Evolutionary conservation across 139 green algal genomes (phyloP), one percentile per base, ranked within the genome.

Genomic region (Chlorella vulgaris): DNA sequence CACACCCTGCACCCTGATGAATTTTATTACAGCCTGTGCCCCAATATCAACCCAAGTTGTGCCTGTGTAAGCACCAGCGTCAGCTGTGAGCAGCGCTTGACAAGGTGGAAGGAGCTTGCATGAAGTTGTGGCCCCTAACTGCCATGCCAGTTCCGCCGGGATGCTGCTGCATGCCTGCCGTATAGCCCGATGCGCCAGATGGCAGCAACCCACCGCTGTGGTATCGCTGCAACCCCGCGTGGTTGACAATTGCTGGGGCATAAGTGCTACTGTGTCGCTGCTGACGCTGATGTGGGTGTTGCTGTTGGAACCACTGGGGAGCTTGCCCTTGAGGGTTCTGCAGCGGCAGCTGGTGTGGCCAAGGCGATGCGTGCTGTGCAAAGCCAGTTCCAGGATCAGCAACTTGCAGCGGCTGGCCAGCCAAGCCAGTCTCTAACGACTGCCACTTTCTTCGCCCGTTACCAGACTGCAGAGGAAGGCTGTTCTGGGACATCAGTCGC

Each of bases 361-460:
- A 10, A 70, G 63, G 22, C 1, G 21, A 3, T 26, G 70, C n/a
- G n/a, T n/a, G n/a, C n/a, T n/a, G n/a, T n/a, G n/a, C n/a, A n/a
- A n/a, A n/a, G n/a, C n/a, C n/a, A n/a, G n/a, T n/a, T n/a, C n/a
- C n/a, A n/a, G n/a, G n/a, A n/a, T n/a, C n/a, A n/a, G n/a, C n/a
- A n/a, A n/a, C n/a, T n/a, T n/a, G n/a, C n/a, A n/a, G n/a, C n/a
- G n/a, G n/a, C n/a, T n/a, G n/a, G n/a, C n/a, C n/a, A n/a, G n/a
- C n/a, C n/a, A n/a, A n/a, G n/a, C n/a, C n/a, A n/a, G n/a, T n/a
- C n/a, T n/a, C n/a, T n/a, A n/a, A n/a, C n/a, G n/a, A n/a, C 47
- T 78, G 70, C 70, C 70, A 78, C 33, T 28, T 63, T 6, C 70
- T 55, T 7, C 50, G 50, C 1, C 70, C 73, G 29, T 35, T 69